phyloP scores from a whole-genome alignment of 2,329 filamentous ascomycete genomes.

The Cladosporium sp. region DNA sequence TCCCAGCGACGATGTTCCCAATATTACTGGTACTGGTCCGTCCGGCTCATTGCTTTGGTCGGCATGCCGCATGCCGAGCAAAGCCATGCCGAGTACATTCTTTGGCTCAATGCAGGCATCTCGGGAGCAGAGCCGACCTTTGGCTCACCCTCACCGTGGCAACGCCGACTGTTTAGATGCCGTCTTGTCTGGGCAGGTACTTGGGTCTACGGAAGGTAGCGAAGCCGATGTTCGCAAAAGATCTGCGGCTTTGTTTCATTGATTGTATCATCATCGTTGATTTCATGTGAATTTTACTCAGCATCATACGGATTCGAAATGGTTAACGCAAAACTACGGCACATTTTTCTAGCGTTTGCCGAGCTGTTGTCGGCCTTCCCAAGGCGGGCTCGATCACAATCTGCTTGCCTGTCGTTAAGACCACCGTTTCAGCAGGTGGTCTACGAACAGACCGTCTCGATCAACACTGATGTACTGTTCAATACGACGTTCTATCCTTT shows the following conservation, averaged over 20 bases:
- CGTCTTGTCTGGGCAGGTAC: not conserved
- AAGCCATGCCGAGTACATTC: not conserved
- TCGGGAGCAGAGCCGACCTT: not conserved
- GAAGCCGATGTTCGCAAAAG: not conserved
- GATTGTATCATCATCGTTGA: not conserved
- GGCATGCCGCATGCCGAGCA: not conserved
- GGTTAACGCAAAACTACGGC: not conserved
- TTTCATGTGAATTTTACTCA: not conserved
- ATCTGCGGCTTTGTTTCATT: not conserved
- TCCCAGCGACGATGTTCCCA: not conserved
- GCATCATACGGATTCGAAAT: not conserved
- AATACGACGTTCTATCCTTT: conserved; percentile 29
- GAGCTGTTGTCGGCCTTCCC: not conserved
- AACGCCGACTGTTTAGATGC: conserved; percentile 3
- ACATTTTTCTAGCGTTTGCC: not conserved
- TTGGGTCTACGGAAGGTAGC: not conserved
- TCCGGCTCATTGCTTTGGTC: too few species aligned
- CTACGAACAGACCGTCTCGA: conserved; percentile 26
- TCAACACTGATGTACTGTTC: conserved; percentile 23
- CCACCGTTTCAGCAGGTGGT: conserved; percentile 9
- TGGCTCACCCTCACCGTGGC: not conserved
- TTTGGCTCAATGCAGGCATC: not conserved
- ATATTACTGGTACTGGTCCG: not conserved
- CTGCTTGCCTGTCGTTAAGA: not conserved
- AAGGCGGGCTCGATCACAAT: not conserved